Conservation (phyloP, 176 grass and related monocot species). For the Juncus effusus region DNA sequence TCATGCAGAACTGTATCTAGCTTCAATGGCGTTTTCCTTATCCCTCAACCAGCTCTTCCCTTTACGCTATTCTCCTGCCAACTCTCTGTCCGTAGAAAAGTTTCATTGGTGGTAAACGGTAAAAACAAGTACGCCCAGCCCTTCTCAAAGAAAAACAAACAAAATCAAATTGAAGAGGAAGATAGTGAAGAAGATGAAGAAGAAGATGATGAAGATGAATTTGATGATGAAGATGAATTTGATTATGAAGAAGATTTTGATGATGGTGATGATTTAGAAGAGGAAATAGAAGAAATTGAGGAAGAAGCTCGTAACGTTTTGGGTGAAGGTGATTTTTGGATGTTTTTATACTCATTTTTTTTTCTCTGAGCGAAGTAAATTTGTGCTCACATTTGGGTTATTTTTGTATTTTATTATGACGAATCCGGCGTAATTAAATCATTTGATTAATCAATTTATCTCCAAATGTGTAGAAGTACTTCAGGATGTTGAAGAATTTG, state of each 20-base stretch:
- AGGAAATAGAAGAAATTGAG: constrained; percentile 26
- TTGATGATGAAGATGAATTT: constrained; percentile 24
- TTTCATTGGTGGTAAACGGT: constrained; percentile 26
- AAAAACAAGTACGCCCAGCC: constrained; percentile 39
- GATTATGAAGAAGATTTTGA: constrained; percentile 44
- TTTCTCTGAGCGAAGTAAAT: too few species aligned
- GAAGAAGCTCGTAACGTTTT: not conserved
- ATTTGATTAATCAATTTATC: not conserved
- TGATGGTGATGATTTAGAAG: constrained; percentile 36
- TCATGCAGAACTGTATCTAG: not conserved
- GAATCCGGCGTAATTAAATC: not conserved
- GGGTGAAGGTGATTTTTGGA: constrained; percentile 10
- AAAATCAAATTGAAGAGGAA: constrained; percentile 19
- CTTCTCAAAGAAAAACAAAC: constrained; percentile 4
- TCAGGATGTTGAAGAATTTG: constrained; percentile 10
- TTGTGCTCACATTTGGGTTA: not conserved
- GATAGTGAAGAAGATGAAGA: constrained; percentile 14
- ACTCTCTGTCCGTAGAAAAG: constrained; percentile 42
- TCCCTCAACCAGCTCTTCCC: not conserved
- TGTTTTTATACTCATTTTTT: not conserved
- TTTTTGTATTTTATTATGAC: constrained; percentile 11
- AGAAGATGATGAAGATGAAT: constrained; percentile 16
- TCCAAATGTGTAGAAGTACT: constrained; percentile 10
- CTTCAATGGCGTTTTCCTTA: not conserved
- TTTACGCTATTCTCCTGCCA: constrained; percentile 25